Base-by-base conservation (phyloP, 2,329 filamentous ascomycete genomes). In the Hypoxylon sp. region DNA sequence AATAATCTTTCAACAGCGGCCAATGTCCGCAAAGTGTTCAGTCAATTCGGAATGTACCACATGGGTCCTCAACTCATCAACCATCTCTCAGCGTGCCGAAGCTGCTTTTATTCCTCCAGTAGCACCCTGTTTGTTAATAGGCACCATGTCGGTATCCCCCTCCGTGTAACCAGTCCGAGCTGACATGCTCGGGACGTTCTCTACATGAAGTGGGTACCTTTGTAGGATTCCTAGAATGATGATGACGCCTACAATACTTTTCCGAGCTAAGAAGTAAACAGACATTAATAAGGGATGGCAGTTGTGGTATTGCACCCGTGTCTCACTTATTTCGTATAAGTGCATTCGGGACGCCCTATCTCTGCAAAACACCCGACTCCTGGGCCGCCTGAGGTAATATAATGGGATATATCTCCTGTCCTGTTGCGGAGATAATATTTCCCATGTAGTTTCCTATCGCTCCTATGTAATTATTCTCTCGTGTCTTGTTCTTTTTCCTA, bases 341-440 rank as follows among this genome's bases (percentile, higher is more conserved):
- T 57, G 41, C 60, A 60, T 46, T 60, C 65, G 53, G 70, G 60
- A 67, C 51, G 50, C 21, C 61, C 38, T 72, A 50, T 51, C 46
- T 53, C 34, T 58, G 55, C 56, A 46, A 43, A 60, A 63, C 25
- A 56, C 17, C 50, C n/a, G 46, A 41, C 21, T 25, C 52, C 23
- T 57, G 10, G 28, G 19, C 36, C 25, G 45, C 28, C 63, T 59
- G 14, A 55, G 17, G 52, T 57, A 53, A 56, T 61, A 65, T 60
- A 65, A 63, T 63, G 49, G 38, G 11, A 38, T 60, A 60, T 46
- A 36, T n/a, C 32, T 55, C 56, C 51, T 41, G 36, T 36, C 11
- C 19, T 38, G 25, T 30, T 34, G 28, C 21, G 21, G 41, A 19
- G 17, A 7, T 34, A 52, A 51, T 38, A 36, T 49, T 36, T 13